Evolutionary conservation across 441 rosid species (phyloP), one percentile per base, ranked within the genome.

Genomic region (Breynia disticha): DNA sequence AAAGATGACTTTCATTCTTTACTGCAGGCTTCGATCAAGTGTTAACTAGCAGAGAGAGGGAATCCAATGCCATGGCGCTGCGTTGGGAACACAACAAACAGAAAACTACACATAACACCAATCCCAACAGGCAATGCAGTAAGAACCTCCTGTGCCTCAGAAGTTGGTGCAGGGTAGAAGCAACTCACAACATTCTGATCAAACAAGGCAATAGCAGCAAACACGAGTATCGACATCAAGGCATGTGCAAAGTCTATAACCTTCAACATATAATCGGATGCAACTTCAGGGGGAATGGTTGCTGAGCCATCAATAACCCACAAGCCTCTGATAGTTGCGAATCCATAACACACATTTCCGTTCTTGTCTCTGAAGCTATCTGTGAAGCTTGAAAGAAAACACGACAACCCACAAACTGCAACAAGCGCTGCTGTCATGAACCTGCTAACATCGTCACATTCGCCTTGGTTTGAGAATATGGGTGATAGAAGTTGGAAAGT

Each of bases 31-130:
- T 24, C 7, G 32, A 24, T 39, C 43, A 52, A 60, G n/a, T 19
- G 12, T 75, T 62, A 78, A 58, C 43, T 66, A 17, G 73, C 41
- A 11, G 88, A 57, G 48, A 81, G 65, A 15, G 95, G 89, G 54
- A 87, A 87, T 19, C 98, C 98, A 24, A 90, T 78, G n/a, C 98
- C 98, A 50, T 86, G 93, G 55, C 96, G 93, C 56, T 65, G 72
- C 19, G 93, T 83, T 0, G 98, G 98, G 59, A 90, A 90, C 15
- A 70, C 73, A 52, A 83, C 79, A 37, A 87, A 90, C 61, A 87
- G 43, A 90, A 82, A 75, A 45, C 94, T 85, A 48, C 88, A 75
- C 9, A 83, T 19, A 32, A 72, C 79, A 16, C 96, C 98, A 35
- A 87, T 56, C 46, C 75, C 88, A 7, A 90, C 76, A 0, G 98